These are phyloP conservation scores for Stygiomarasmius scandens DNA, from an alignment of 1,284 basidiomycete genomes.

Conservation along the genomic window DNA sequence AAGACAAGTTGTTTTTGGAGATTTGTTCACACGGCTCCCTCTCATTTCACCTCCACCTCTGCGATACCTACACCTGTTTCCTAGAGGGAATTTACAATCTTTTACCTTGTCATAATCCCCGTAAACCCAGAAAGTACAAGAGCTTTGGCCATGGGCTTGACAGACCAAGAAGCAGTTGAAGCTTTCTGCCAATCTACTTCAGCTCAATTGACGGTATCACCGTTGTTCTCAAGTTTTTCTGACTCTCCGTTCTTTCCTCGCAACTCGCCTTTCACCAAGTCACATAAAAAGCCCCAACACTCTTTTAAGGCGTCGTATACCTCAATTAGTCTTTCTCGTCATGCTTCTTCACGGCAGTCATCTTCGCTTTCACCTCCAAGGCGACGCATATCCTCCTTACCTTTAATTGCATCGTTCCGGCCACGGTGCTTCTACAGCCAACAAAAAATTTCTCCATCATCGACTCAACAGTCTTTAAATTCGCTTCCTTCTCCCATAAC, in stretches of 20 bases:
- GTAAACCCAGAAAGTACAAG: too few relatives aligned
- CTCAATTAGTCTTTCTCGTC: neutral
- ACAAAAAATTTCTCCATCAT: neutral
- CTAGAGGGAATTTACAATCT: too few relatives aligned
- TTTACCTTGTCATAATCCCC: too few relatives aligned
- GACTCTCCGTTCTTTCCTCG: neutral
- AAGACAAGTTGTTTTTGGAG: neutral
- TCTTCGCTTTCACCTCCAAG: neutral
- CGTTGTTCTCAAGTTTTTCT: neutral
- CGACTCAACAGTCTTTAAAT: neutral
- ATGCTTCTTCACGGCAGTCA: neutral
- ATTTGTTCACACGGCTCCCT: neutral
- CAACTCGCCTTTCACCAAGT: neutral
- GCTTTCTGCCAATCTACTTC: conserved; percentile 6
- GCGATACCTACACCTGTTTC: neutral
- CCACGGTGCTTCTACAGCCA: too few relatives aligned
- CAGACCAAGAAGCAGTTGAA: conserved; percentile 10
- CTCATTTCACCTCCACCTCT: neutral
- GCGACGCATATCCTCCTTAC: neutral
- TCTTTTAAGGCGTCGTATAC: neutral
- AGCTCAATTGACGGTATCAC: neutral
- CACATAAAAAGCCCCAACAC: neutral
- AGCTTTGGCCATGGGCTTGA: neutral
- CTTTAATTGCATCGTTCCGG: neutral
- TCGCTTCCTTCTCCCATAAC: neutral